phyloP scores from a whole-genome alignment of 352 stramenopile genomes.

The Pythium monospermum region DNA sequence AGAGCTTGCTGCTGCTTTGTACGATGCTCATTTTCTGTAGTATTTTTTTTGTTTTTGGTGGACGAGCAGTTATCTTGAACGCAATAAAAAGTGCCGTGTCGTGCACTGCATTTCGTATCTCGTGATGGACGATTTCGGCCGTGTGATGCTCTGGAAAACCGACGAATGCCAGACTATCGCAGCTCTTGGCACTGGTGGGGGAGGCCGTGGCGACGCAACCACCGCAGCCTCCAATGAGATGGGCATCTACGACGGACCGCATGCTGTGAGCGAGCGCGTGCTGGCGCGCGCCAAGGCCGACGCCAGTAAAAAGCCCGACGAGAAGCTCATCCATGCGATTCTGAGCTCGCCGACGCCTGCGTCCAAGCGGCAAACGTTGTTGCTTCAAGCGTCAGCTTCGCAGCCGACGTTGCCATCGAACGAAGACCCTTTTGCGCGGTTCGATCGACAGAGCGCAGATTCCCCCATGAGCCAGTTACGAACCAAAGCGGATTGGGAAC shows the following conservation, averaged over 20 bases:
- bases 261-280: conserved; percentile 56
- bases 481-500: conserved; percentile 38
- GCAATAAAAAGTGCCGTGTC: conserved; percentile 61
- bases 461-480: conserved; percentile 19
- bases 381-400: conserved; percentile 30
- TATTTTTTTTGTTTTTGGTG: neutral
- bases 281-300: conserved; percentile 53
- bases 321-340: conserved; percentile 70
- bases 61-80: conserved; percentile 42
- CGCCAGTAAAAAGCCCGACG: conserved; percentile 40
- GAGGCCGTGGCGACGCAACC: too few species aligned
- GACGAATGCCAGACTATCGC: conserved; percentile 47
- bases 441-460: conserved; percentile 7
- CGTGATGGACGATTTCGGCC: conserved; percentile 46
- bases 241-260: conserved; percentile 41
- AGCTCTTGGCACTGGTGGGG: too few species aligned
- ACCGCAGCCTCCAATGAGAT: neutral
- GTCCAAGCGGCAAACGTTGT: conserved; percentile 21
- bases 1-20: neutral
- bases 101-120: conserved; percentile 49
- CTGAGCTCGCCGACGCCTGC: conserved; percentile 45
- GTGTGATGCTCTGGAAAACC: conserved; percentile 54
- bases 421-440: neutral
- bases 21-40: neutral
- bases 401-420: conserved; percentile 20